Percentiles rank a stretch among this genome's conserved stretches.
phyloP scores from a whole-genome alignment of 192 early-diverging fungal species.

The Umbelopsis sp. region DNA sequence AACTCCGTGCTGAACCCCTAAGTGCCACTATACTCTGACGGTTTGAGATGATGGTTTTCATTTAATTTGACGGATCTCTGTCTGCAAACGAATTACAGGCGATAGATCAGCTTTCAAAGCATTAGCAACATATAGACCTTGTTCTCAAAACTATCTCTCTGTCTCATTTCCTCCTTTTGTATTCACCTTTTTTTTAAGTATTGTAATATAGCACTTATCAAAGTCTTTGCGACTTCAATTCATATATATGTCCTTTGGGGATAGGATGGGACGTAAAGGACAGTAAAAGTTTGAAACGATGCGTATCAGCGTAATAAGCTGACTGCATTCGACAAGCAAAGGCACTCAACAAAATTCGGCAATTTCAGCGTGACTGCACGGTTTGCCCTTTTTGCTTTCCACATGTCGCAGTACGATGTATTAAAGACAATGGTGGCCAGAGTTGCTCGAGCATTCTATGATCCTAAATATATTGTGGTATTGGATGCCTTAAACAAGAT shows the following conservation, averaged over 20 bases:
- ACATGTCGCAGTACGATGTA: constrained; percentile 35
- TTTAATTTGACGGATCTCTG: no score
- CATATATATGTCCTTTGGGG: background rate
- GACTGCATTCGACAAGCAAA: background rate
- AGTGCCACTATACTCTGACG: constrained; percentile 5
- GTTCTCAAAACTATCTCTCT: background rate
- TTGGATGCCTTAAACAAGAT: constrained; percentile 79
- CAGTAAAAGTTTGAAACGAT: no score
- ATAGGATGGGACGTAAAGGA: no score
- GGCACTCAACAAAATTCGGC: background rate
- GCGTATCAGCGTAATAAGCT: no score
- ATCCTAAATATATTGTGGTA: constrained; percentile 75
- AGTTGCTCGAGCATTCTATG: constrained; percentile 87
- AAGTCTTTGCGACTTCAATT: background rate
- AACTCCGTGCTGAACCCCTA: constrained; percentile 37
- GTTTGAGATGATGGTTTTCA: no score
- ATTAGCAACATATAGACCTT: background rate
- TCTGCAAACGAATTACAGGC: no score
- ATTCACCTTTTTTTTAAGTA: background rate
- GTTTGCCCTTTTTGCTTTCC: background rate
- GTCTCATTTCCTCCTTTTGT: background rate
- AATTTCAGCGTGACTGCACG: background rate
- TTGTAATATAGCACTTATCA: background rate
- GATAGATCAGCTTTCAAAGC: no score
- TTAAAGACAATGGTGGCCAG: constrained; percentile 66